Percentiles rank a stretch among this genome's conserved stretches.
phyloP scores from a whole-genome alignment of 495 filamentous ascomycete genomes.

The Penicilliopsis zonata region DNA sequence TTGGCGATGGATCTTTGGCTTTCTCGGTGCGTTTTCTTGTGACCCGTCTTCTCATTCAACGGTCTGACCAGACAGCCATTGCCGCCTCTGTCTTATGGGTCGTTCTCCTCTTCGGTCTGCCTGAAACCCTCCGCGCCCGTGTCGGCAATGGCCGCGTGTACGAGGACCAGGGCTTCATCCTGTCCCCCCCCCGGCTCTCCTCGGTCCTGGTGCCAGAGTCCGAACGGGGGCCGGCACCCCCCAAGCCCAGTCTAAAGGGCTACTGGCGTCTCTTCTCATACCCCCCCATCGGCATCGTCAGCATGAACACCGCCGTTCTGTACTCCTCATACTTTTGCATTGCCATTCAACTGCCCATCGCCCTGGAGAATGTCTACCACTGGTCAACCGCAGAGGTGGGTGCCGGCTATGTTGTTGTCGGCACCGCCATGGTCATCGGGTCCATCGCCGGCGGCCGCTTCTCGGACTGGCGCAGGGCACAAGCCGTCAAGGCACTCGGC shows the following conservation, averaged over 20 bases:
- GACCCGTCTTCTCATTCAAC: no score
- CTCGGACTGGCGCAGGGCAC: constrained; percentile 11
- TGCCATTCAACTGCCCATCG: constrained; percentile 11
- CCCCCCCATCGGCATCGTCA: constrained; percentile 14
- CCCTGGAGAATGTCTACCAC: constrained; percentile 14
- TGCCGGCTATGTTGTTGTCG: constrained; percentile 13
- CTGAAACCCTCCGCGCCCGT: constrained; percentile 17
- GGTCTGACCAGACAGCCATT: no score
- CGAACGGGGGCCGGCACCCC: constrained; percentile 8
- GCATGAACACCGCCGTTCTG: constrained; percentile 15
- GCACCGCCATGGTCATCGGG: constrained; percentile 13
- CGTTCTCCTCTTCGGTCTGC: constrained; percentile 14
- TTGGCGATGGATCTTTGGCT: constrained; percentile 25
- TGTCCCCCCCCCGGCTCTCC: constrained; percentile 3
- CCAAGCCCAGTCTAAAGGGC: constrained; percentile 10
- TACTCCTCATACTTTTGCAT: constrained; percentile 14
- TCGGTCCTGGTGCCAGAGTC: constrained; percentile 6
- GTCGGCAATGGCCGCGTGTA: constrained; percentile 15
- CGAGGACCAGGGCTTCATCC: constrained; percentile 6
- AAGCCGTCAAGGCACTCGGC: constrained; percentile 2
- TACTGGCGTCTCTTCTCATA: constrained; percentile 12
- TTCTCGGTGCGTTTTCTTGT: constrained; percentile 9
- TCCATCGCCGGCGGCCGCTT: constrained; percentile 15
- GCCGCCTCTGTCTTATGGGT: constrained; percentile 9
- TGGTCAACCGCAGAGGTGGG: constrained; percentile 14